Evolutionary conservation across 2,329 filamentous ascomycete species (phyloP).

Genomic region (Lomentospora prolificans): DNA sequence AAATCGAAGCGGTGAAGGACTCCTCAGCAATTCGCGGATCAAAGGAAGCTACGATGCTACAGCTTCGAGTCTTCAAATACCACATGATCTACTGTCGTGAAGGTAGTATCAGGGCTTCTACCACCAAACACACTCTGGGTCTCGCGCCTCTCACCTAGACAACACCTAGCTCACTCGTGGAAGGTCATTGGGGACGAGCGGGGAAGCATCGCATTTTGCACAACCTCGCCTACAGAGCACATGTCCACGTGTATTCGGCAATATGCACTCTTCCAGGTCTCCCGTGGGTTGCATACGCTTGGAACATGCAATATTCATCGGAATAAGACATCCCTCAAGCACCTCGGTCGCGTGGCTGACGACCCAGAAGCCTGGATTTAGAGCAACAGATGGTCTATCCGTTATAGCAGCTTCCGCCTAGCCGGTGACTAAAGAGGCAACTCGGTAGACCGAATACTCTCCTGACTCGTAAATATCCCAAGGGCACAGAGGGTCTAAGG

Average conservation of each 20-base stretch:
- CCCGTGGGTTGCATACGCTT: neutral
- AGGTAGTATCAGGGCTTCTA: too few relatives aligned
- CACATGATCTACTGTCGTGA: too few relatives aligned
- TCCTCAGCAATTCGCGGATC: too few relatives aligned
- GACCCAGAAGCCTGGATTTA: neutral
- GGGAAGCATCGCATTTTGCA: neutral
- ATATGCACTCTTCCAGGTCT: neutral
- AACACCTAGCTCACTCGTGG: too few relatives aligned
- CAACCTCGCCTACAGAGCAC: neutral
- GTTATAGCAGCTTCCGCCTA: neutral
- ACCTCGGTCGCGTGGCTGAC: neutral
- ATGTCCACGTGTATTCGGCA: neutral
- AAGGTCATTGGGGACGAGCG: neutral
- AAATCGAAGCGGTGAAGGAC: too few relatives aligned
- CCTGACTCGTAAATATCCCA: too few relatives aligned
- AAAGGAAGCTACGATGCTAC: too few relatives aligned
- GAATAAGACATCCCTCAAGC: constrained; percentile 1
- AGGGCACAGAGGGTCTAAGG: too few relatives aligned
- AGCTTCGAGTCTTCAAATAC: too few relatives aligned
- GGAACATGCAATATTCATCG: neutral
- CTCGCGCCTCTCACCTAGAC: too few relatives aligned
- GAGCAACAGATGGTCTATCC: neutral
- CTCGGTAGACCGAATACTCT: too few relatives aligned
- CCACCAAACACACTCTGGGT: too few relatives aligned
- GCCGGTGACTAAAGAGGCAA: neutral